Evolutionary conservation across 108 stramenopile genomes (phyloP).

Genomic region (Nannochloropsis gaditana): DNA sequence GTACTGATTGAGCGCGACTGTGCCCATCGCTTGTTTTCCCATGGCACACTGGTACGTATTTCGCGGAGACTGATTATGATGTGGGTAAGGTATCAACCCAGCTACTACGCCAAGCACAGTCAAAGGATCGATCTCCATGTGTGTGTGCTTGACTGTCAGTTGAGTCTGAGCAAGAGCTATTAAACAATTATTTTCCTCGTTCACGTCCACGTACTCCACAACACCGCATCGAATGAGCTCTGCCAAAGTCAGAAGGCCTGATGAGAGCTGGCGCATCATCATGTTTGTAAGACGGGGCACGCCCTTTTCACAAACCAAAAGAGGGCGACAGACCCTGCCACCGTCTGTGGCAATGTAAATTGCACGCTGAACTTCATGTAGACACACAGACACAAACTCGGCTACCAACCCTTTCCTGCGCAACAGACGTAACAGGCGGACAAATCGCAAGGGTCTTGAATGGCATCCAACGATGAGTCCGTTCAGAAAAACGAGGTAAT

Average conservation of each 20-base stretch:
- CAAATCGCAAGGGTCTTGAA: conserved; percentile 35
- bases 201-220: conserved; percentile 98
- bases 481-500: conserved; percentile 89
- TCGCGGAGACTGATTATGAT: conserved; percentile 97
- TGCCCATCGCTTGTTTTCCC: conserved; percentile 98
- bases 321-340: conserved; percentile 92
- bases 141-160: conserved; percentile 68
- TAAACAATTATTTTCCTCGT: conserved; percentile 96
- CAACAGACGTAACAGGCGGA: conserved; percentile 64
- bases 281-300: conserved; percentile 36
- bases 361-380: conserved; percentile 82
- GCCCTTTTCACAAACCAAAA: conserved; percentile 61
- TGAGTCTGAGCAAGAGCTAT: conserved; percentile 84
- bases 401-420: conserved; percentile 80
- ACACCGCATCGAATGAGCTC: conserved; percentile 66
- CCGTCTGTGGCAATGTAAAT: conserved; percentile 96
- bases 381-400: conserved; percentile 92
- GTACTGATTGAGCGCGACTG: conserved; percentile 87
- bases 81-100: conserved; percentile 92
- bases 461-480: conserved; percentile 74
- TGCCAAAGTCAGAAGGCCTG: conserved; percentile 63
- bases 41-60: conserved; percentile 75
- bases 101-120: conserved; percentile 95
- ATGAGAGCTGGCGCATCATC: conserved; percentile 54
- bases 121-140: conserved; percentile 96